phyloP scores from a whole-genome alignment of 2,329 filamentous ascomycete genomes.

The Bipolaris zeicola region DNA sequence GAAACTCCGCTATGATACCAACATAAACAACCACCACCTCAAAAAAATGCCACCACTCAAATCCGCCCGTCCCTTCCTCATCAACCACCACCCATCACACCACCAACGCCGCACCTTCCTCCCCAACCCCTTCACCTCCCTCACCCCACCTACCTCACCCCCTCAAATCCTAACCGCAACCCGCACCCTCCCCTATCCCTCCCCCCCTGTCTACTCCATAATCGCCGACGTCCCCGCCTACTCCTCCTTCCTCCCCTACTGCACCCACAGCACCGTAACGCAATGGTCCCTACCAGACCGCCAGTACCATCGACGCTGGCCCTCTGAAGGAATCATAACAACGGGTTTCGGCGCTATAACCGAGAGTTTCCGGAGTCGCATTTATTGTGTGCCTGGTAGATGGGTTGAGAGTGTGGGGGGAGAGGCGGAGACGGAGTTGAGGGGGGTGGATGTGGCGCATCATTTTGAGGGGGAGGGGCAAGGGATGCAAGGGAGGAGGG shows the following conservation, averaged over 20 bases:
- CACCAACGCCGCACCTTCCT: conserved; percentile 50
- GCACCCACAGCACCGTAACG: conserved; percentile 76
- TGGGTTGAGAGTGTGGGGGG: conserved; percentile 81
- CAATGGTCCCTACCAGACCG: conserved; percentile 66
- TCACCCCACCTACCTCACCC: conserved; percentile 41
- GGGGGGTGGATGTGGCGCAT: conserved; percentile 49
- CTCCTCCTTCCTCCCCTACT: conserved; percentile 88
- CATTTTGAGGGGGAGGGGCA: conserved; percentile 39
- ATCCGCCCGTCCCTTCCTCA: conserved; percentile 46
- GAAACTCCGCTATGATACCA: conserved; percentile 19
- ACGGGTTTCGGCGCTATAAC: conserved; percentile 85
- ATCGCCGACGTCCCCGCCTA: conserved; percentile 87
- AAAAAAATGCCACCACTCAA: conserved; percentile 41
- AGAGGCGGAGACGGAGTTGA: conserved; percentile 55
- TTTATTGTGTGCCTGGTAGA: conserved; percentile 75
- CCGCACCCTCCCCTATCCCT: conserved; percentile 77
- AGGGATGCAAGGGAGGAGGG: conserved; percentile 1
- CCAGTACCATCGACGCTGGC: conserved; percentile 61
- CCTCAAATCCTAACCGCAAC: conserved; percentile 72
- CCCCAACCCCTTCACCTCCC: conserved; percentile 48
- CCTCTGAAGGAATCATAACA: conserved; percentile 76
- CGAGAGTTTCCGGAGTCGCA: conserved; percentile 79
- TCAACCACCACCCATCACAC: conserved; percentile 4
- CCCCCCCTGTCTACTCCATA: conserved; percentile 74
- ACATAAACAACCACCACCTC: conserved; percentile 15